These are phyloP conservation scores for Alternaria angustiovoidea DNA, from an alignment of 2,329 filamentous ascomycete species.

Conservation along the genomic window DNA sequence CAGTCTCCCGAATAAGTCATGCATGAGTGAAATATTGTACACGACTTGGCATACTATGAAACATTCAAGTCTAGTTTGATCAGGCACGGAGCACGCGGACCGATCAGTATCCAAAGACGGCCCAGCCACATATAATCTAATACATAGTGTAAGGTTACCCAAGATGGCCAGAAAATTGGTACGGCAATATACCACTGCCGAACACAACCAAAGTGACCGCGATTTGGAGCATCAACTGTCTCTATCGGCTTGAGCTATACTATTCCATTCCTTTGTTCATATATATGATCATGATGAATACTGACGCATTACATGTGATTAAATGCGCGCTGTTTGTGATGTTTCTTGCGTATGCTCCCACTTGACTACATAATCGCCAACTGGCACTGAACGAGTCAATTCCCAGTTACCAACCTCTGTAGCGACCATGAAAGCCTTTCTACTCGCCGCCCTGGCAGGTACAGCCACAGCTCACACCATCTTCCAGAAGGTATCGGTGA, in stretches of 20 bases:
- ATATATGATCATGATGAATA: not conserved
- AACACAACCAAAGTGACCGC: not conserved
- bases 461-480: constrained; percentile 48
- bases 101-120: not conserved
- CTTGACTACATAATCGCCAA: not conserved
- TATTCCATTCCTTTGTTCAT: not conserved
- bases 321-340: not conserved
- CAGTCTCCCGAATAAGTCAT: not conserved
- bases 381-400: not conserved
- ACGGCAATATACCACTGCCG: not conserved
- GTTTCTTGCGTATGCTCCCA: not conserved
- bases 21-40: not conserved
- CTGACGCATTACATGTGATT: not conserved
- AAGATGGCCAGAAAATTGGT: not conserved
- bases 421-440: constrained; percentile 21
- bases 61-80: not conserved
- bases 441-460: constrained; percentile 27
- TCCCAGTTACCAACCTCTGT: not conserved
- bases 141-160: not conserved
- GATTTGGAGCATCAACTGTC: not conserved
- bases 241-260: not conserved
- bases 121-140: not conserved
- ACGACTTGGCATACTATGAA: constrained; percentile 15
- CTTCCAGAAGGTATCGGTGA: constrained; percentile 57
- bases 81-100: constrained; percentile 10